These are phyloP conservation scores for Epithemia pelagica DNA, from an alignment of 108 stramenopile genomes.

Conservation along the genomic window DNA sequence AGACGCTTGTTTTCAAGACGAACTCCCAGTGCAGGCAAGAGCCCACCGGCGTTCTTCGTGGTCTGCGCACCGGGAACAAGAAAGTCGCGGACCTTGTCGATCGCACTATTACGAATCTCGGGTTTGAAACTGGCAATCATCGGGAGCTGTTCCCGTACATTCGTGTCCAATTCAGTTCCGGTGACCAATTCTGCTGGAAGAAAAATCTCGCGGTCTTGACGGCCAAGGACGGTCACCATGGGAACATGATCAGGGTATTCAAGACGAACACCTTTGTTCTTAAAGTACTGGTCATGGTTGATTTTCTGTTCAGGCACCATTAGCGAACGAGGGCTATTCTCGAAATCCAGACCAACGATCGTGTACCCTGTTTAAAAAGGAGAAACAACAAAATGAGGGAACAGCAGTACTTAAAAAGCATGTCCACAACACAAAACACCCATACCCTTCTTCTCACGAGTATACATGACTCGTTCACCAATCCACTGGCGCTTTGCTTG, in stretches of 20 bases:
- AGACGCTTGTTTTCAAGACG: slow-evolving; percentile 24
- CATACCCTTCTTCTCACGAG: slow-evolving; percentile 45
- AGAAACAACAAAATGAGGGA: too few relatives aligned
- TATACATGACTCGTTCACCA: slow-evolving; percentile 50
- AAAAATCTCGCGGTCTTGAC: slow-evolving; percentile 37
- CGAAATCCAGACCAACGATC: slow-evolving; percentile 37
- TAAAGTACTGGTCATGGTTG: slow-evolving; percentile 52
- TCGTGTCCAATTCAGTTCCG: slow-evolving; percentile 46
- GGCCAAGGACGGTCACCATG: slow-evolving; percentile 46
- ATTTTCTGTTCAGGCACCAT: slow-evolving; percentile 16
- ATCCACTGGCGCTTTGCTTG: slow-evolving; percentile 28
- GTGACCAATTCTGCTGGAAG: slow-evolving; percentile 51
- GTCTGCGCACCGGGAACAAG: slow-evolving; percentile 54
- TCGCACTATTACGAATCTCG: slow-evolving; percentile 29
- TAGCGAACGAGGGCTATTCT: slow-evolving; percentile 35
- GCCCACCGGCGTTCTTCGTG: slow-evolving; percentile 29
- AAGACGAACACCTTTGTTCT: slow-evolving; percentile 25
- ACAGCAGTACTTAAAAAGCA: neutral
- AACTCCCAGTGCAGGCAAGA: slow-evolving; percentile 46
- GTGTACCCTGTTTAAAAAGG: slow-evolving; percentile 15
- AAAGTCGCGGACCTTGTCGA: slow-evolving; percentile 41
- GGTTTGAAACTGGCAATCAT: slow-evolving; percentile 60
- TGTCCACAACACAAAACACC: slow-evolving; percentile 9
- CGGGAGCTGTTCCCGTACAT: slow-evolving; percentile 48
- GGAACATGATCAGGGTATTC: slow-evolving; percentile 44